Evolutionary conservation across 2,329 filamentous ascomycete species (phyloP).

Genomic region (Penicillium sp.): DNA sequence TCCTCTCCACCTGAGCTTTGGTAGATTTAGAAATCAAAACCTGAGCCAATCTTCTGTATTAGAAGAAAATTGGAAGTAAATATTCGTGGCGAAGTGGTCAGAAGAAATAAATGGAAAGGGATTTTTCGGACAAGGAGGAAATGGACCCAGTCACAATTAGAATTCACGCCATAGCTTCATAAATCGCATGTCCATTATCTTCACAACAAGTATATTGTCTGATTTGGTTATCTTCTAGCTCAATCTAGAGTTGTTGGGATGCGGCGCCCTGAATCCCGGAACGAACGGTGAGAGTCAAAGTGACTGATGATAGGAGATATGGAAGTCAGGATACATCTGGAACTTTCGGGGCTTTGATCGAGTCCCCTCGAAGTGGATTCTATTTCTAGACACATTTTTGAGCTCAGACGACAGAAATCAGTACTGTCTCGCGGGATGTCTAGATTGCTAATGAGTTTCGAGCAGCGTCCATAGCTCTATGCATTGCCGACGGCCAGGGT

Average conservation of each 20-base stretch:
- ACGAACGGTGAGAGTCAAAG: conserved; percentile 15
- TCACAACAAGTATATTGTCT: conserved; percentile 9
- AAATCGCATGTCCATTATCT: conserved; percentile 13
- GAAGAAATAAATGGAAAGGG: conserved; percentile 7
- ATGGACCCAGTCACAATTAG: conserved; percentile 4
- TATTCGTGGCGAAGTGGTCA: neutral
- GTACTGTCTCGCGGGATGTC: conserved; percentile 18
- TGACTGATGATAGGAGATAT: conserved; percentile 20
- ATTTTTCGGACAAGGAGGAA: neutral
- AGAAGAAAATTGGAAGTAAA: neutral
- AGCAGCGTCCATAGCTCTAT: conserved; percentile 22
- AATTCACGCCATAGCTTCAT: conserved; percentile 8
- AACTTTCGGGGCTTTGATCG: conserved; percentile 8
- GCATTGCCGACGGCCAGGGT: conserved; percentile 14
- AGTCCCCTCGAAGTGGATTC: conserved; percentile 13
- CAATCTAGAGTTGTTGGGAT: neutral
- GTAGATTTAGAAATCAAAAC: neutral
- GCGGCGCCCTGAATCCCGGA: conserved; percentile 14
- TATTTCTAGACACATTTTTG: conserved; percentile 20
- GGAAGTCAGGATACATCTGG: conserved; percentile 11
- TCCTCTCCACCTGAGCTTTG: neutral
- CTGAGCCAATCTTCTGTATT: neutral
- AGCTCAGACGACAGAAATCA: conserved; percentile 15
- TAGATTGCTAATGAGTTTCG: conserved; percentile 3
- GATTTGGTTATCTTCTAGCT: conserved; percentile 2